Evolutionary conservation across 768 basidiomycete species (phyloP).

Genomic region (Boletus fagicola): DNA sequence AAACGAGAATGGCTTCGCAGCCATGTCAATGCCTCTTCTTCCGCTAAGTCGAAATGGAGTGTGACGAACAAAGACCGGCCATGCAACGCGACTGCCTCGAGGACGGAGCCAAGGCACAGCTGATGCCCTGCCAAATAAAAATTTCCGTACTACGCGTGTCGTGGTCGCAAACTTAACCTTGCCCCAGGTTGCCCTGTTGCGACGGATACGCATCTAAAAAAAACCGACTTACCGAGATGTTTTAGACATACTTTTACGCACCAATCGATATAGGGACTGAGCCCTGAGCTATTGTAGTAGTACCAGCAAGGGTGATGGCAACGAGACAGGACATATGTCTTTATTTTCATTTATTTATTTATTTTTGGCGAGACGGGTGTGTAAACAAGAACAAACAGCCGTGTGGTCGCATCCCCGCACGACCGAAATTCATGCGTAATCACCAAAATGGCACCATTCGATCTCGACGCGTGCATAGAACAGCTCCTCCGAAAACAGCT

Average conservation of each 20-base stretch:
- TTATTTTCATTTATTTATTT: slow-evolving; percentile 12
- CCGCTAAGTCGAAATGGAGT: slow-evolving; percentile 18
- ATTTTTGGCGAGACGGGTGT: background rate
- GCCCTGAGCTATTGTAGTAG: slow-evolving; percentile 12
- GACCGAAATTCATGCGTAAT: slow-evolving; percentile 4
- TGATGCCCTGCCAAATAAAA: slow-evolving; percentile 24
- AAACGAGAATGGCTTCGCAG: slow-evolving; percentile 15
- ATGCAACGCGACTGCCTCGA: slow-evolving; percentile 36
- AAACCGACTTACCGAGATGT: slow-evolving; percentile 14
- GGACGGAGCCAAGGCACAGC: slow-evolving; percentile 33
- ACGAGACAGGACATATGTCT: background rate
- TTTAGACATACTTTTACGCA: slow-evolving; percentile 18
- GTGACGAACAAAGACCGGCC: slow-evolving; percentile 17
- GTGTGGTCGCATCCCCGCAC: slow-evolving; percentile 4
- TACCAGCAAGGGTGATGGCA: slow-evolving; percentile 1
- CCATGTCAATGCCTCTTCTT: slow-evolving; percentile 11
- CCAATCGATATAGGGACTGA: slow-evolving; percentile 7
- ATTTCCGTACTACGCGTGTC: slow-evolving; percentile 28
- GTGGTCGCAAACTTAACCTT: slow-evolving; percentile 34
- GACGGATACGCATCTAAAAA: slow-evolving; percentile 5
- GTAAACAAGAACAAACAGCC: slow-evolving; percentile 23
- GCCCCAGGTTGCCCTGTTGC: slow-evolving; percentile 19
- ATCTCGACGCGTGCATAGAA: slow-evolving; percentile 94
- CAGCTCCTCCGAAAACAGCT: slow-evolving; percentile 90
- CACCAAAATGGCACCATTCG: slow-evolving; percentile 57